Base-by-base conservation (phyloP, 176 grass and related monocot species). In the Cocos nucifera region DNA sequence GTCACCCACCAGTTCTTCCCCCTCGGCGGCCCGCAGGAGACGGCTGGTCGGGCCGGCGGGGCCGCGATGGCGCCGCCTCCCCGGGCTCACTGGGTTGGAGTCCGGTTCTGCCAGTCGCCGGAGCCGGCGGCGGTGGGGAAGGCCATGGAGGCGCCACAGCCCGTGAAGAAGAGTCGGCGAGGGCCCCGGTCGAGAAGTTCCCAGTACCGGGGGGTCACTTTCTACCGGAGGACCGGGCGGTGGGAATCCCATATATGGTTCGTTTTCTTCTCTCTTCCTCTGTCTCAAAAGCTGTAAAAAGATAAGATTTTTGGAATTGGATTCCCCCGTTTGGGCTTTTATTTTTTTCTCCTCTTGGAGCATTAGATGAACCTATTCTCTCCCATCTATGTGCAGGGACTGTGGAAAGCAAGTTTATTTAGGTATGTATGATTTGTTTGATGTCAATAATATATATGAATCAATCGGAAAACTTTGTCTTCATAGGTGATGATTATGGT, bases 171-270 rank as follows among this genome's bases (percentile, higher is more conserved):
- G 78, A 85, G 72, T 54, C 78, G 82, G 30, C 78, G 86, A 1
- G 86, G 86, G 2, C 86, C 86, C 3, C 39, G 86, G 71, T 89
- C 86, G 7, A 58, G 75, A 71, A 89, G 86, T 58, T 89, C 86
- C 26, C 86, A 89, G 72, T 89, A 89, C 67, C 86, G 86, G 24
- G 86, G 86, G 53, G 82, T 90, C 75, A 90, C 82, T 59, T 90
- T 85, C 78, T 90, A 90, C 78, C 82, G 87, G 27, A 83, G 82
- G 55, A 90, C 87, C 15, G 82, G 82, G 21, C 78, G 82, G 18
- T 90, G 82, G 82, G 87, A 85, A 70, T 90, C 87, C 1, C 82
- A 85, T 63, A 85, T 90, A 6, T 90, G 87, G 87, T 84, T 17
- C 15, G 65, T 48, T 61, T 21, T 17, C 39, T 54, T 17, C 17